Evolutionary conservation across 2,329 filamentous ascomycete species (phyloP), one percentile per base, ranked within the genome.

Genomic region (Sclerotinia borealis): DNA sequence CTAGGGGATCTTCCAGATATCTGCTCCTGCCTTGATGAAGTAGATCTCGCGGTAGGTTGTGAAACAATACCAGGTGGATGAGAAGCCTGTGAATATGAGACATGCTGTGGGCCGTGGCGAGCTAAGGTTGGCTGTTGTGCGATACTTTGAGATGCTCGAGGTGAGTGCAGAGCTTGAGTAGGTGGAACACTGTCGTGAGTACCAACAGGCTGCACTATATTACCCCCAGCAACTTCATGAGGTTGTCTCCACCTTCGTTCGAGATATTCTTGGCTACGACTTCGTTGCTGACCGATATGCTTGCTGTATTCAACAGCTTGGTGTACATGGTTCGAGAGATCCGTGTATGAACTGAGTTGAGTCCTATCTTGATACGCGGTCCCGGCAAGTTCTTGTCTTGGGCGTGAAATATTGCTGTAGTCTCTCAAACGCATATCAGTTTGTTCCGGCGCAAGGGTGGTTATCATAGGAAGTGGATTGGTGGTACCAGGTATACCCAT

Each of bases 241-340:
- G 90, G 88, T 66, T 90, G 84, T 68, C 89, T 85, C 90, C 93
- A 98, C 68, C 92, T 84, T 62, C 86, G 87, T 61, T 93, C 87
- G 68, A 96, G 81, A 69, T 92, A 96, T 64, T 93, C 88, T 64
- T 82, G 85, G 64, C 95, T 89, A 76, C 90, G 88, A 45, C 86
- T 86, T 64, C 93, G 88, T 75, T 93, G 89, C 70, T 90, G 85
- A 72, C 90, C 92, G 59, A 98, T 81, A 52, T 85, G 84, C 71
- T 95, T 92, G 78, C 93, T 98, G 78, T 89, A 96, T 70, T 98
- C 93, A 64, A 92, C 91, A 22, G 93, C 89, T 67, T 96, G 91
- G 58, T 91, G 86, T 34, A 92, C 91, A 75, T 97, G 92, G 51
- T 90, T 89, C 68, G 95, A 82, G 61, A 98, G 86, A 71, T 98